phyloP scores from a whole-genome alignment of 2,329 filamentous ascomycete genomes.

The Allantophomopsis lycopodina region DNA sequence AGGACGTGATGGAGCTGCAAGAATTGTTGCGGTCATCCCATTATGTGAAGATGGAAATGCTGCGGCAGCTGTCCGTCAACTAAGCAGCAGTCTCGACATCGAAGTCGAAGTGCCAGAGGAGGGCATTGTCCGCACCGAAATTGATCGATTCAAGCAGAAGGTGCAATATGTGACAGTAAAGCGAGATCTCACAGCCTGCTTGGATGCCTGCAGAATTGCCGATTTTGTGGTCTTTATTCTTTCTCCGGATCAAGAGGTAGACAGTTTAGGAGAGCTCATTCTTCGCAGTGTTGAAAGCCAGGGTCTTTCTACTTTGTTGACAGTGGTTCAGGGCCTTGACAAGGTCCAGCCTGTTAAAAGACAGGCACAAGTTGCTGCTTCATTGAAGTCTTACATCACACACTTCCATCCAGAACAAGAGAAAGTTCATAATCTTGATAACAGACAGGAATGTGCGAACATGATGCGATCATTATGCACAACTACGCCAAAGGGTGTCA shows the following conservation, averaged over 20 bases:
- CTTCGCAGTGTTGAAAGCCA: slow-evolving; percentile 83
- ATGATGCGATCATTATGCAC: slow-evolving; percentile 84
- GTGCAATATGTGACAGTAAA: slow-evolving; percentile 70
- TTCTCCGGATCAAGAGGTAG: slow-evolving; percentile 72
- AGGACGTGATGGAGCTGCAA: slow-evolving; percentile 76
- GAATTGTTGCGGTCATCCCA: slow-evolving; percentile 79
- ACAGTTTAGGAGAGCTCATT: slow-evolving; percentile 72
- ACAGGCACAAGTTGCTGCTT: slow-evolving; percentile 60
- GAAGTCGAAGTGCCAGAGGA: slow-evolving; percentile 47
- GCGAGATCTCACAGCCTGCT: slow-evolving; percentile 59
- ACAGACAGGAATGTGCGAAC: slow-evolving; percentile 80
- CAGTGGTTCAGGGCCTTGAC: slow-evolving; percentile 68
- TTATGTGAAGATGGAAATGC: slow-evolving; percentile 63
- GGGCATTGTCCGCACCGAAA: slow-evolving; percentile 46
- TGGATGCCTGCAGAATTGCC: slow-evolving; percentile 78
- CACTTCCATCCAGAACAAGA: slow-evolving; percentile 91
- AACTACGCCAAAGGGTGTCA: slow-evolving; percentile 82
- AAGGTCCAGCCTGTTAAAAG: slow-evolving; percentile 69
- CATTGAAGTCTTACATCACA: slow-evolving; percentile 81
- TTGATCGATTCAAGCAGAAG: slow-evolving; percentile 93
- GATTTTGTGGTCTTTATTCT: slow-evolving; percentile 86
- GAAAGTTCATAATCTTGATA: slow-evolving; percentile 81
- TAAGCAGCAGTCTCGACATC: slow-evolving; percentile 74
- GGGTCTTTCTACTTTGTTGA: slow-evolving; percentile 85
- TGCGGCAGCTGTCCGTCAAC: slow-evolving; percentile 47